Conservation (phyloP, 2,329 filamentous ascomycete genomes). For the Colletotrichum endophyticum region DNA sequence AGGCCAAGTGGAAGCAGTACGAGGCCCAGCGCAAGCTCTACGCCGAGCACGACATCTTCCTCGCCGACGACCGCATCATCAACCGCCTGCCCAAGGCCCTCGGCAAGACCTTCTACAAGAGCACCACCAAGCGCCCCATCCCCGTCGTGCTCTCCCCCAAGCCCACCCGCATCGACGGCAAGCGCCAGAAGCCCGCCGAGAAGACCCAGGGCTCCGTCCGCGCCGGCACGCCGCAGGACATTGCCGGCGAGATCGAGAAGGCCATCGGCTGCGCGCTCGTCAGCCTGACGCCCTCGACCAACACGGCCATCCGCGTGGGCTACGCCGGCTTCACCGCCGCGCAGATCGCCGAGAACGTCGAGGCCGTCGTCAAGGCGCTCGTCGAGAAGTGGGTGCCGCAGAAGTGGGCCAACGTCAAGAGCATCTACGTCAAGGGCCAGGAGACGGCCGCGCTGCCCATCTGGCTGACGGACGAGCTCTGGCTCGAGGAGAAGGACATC, state of each 20-base stretch:
- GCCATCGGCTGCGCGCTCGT: conserved; percentile 80
- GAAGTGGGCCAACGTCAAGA: conserved; percentile 85
- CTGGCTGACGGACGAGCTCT: conserved; percentile 92
- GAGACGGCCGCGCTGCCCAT: conserved; percentile 90
- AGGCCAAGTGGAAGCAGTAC: conserved; percentile 84
- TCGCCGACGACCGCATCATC: conserved; percentile 88
- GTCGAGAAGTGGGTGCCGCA: conserved; percentile 83
- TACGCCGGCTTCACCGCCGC: conserved; percentile 75
- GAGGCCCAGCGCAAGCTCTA: conserved; percentile 85
- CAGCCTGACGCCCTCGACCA: conserved; percentile 77
- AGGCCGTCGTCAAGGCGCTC: conserved; percentile 71
- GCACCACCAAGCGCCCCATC: conserved; percentile 81
- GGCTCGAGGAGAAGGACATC: conserved; percentile 78
- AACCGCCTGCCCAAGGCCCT: conserved; percentile 67
- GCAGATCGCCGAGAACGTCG: conserved; percentile 81
- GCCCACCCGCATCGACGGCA: conserved; percentile 64
- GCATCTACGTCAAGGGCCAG: conserved; percentile 88
- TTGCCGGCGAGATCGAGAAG: conserved; percentile 82
- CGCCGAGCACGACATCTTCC: conserved; percentile 88
- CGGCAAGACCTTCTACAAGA: conserved; percentile 93
- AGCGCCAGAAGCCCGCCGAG: conserved; percentile 63
- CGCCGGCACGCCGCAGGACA: conserved; percentile 63
- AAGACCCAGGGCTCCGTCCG: conserved; percentile 41
- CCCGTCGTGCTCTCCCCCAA: conserved; percentile 75
- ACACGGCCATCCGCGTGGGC: conserved; percentile 81